Percentiles rank a stretch among this genome's conserved stretches.
Evolutionary conservation across 768 basidiomycete species (phyloP).

Genomic region (Obba rivulosa): DNA sequence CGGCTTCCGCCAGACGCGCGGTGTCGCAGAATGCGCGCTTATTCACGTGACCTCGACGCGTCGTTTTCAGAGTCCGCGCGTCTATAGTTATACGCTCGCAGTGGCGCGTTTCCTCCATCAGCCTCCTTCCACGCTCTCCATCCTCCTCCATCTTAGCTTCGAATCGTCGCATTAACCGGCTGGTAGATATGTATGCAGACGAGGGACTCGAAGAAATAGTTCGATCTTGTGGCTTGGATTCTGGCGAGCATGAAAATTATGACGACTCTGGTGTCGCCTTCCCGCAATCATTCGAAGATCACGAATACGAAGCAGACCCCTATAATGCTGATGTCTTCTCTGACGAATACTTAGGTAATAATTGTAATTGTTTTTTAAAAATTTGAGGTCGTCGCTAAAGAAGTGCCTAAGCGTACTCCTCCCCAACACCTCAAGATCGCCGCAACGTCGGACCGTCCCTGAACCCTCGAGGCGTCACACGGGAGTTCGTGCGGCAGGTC

Average conservation of each 20-base stretch:
- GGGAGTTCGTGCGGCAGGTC: not conserved
- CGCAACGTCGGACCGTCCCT: no score
- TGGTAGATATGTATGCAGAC: conserved; percentile 8
- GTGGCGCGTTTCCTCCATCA: no score
- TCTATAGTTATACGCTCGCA: conserved; percentile 6
- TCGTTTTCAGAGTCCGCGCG: conserved; percentile 3
- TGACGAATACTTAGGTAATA: no score
- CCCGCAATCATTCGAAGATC: not conserved
- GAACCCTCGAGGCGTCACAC: not conserved
- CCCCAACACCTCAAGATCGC: no score
- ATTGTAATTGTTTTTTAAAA: no score
- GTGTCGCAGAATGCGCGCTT: not conserved
- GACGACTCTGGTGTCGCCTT: conserved; percentile 3
- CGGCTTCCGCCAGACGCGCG: conserved; percentile 1
- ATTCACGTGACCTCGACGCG: conserved; percentile 2
- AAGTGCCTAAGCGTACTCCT: no score
- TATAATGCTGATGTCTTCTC: no score
- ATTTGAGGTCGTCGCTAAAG: no score
- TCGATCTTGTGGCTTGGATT: conserved; percentile 15
- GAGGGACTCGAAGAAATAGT: conserved; percentile 8
- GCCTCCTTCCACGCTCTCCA: no score
- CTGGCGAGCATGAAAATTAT: conserved; percentile 7
- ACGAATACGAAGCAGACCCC: not conserved
- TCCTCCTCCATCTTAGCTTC: not conserved
- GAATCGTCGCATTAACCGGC: not conserved